These are phyloP conservation scores for Amauroascus niger DNA, from an alignment of 2,329 filamentous ascomycete species.

Conservation along the genomic window DNA sequence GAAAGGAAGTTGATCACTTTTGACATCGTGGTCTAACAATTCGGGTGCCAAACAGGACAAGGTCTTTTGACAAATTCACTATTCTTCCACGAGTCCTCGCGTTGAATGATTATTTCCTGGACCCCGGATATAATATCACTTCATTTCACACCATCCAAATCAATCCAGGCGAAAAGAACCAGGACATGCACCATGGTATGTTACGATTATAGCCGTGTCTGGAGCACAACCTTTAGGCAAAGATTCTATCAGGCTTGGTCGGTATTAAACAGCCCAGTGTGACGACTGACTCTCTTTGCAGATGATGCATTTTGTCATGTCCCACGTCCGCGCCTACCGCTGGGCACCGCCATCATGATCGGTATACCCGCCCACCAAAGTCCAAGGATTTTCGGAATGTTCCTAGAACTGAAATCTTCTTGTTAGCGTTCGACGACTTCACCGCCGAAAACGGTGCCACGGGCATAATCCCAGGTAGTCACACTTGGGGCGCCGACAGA, in stretches of 20 bases:
- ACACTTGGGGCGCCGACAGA: constrained; percentile 27
- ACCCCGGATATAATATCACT: constrained; percentile 29
- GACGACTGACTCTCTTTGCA: neutral
- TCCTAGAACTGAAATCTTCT: neutral
- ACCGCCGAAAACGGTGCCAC: constrained; percentile 31
- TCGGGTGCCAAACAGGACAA: constrained; percentile 17
- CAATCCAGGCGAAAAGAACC: constrained; percentile 32
- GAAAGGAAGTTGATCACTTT: neutral
- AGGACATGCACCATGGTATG: constrained; percentile 30
- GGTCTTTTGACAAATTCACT: constrained; percentile 32
- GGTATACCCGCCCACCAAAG: constrained; percentile 15
- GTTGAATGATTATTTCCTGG: constrained; percentile 36
- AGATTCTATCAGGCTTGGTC: neutral
- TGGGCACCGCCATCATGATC: constrained; percentile 28
- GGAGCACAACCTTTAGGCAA: neutral
- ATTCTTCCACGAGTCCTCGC: constrained; percentile 30
- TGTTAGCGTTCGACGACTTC: constrained; percentile 28
- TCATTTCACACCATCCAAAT: constrained; percentile 34
- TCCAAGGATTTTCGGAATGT: neutral
- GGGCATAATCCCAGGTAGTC: constrained; percentile 30
- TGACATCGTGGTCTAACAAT: neutral
- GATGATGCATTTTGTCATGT: constrained; percentile 27
- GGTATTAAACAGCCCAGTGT: neutral
- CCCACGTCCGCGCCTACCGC: constrained; percentile 28
- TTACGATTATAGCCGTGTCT: neutral